Evolutionary conservation across 768 basidiomycete species (phyloP).

Genomic region (Tylopilus plumbeoviolaceoides): DNA sequence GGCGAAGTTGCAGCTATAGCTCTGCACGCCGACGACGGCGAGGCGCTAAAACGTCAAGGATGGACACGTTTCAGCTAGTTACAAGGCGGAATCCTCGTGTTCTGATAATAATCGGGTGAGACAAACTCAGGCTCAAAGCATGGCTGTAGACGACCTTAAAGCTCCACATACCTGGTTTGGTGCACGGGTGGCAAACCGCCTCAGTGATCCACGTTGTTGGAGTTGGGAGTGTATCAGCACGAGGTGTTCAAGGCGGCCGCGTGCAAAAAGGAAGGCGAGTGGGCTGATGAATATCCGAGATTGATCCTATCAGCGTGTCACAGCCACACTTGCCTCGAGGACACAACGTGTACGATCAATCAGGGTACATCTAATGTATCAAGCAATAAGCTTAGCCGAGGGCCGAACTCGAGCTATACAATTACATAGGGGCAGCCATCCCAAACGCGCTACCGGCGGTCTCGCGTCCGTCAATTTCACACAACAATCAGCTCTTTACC

Average conservation of each 20-base stretch:
- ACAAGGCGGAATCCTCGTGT: slow-evolving; percentile 18
- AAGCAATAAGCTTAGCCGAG: background rate
- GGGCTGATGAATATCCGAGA: background rate
- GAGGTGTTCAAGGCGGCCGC: background rate
- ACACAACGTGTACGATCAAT: slow-evolving; percentile 10
- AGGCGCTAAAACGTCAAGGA: slow-evolving; percentile 2
- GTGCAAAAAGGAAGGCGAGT: background rate
- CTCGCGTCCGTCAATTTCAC: background rate
- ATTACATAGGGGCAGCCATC: background rate
- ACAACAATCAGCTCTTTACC: too few species aligned
- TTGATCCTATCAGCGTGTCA: background rate
- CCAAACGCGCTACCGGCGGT: background rate
- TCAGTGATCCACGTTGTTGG: slow-evolving; percentile 8
- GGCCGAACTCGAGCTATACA: background rate
- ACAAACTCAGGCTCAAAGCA: background rate
- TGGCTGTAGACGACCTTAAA: background rate
- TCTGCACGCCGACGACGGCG: slow-evolving; percentile 1
- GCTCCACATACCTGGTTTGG: slow-evolving; percentile 3
- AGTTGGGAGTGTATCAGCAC: slow-evolving; percentile 2
- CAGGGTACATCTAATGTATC: background rate
- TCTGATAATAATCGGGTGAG: slow-evolving; percentile 2
- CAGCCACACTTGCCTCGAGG: slow-evolving; percentile 27
- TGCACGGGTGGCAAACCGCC: background rate
- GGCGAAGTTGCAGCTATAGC: slow-evolving; percentile 1
- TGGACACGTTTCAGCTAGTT: slow-evolving; percentile 1